phyloP scores from a whole-genome alignment of 192 early-diverging fungal species.

The Coemansia umbellata region DNA sequence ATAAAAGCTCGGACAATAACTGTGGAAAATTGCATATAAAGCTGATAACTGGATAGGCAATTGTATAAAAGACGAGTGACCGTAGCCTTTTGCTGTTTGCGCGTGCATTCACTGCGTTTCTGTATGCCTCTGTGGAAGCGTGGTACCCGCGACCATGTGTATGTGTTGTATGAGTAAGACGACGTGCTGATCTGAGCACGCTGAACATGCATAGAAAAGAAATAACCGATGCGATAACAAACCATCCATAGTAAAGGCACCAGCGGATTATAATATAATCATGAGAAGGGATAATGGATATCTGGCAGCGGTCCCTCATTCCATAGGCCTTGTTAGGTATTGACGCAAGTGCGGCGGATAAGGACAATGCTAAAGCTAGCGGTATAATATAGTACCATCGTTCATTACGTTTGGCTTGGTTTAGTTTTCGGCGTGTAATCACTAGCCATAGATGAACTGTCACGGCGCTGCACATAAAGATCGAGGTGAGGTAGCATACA shows the following conservation, averaged over 20 bases:
- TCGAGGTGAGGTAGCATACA: conserved; percentile 45
- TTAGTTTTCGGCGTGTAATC: conserved; percentile 37
- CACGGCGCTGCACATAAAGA: conserved; percentile 43
- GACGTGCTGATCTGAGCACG: conserved; percentile 26
- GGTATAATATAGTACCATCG: conserved; percentile 51
- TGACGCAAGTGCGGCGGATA: conserved; percentile 23
- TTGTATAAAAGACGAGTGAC: conserved; percentile 46
- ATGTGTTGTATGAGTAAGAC: conserved; percentile 34
- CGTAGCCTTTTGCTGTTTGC: conserved; percentile 47
- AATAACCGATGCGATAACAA: conserved; percentile 34
- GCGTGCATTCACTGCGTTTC: conserved; percentile 42
- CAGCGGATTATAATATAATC: conserved; percentile 37
- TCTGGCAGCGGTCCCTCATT: conserved; percentile 18
- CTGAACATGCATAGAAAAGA: conserved; percentile 43
- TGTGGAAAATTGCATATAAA: conserved; percentile 41
- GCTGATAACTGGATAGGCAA: conserved; percentile 44
- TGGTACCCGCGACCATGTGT: not conserved
- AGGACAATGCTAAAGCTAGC: conserved; percentile 18
- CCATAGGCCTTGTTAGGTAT: conserved; percentile 38
- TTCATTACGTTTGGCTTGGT: conserved; percentile 31
- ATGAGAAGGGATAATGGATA: conserved; percentile 8
- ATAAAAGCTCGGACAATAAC: conserved; percentile 37
- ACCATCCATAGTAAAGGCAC: conserved; percentile 49
- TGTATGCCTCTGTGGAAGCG: conserved; percentile 36
- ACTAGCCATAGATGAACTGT: conserved; percentile 48